Conservation (phyloP, 306 rosid genomes). For the Astragalus glycyphyllos region DNA sequence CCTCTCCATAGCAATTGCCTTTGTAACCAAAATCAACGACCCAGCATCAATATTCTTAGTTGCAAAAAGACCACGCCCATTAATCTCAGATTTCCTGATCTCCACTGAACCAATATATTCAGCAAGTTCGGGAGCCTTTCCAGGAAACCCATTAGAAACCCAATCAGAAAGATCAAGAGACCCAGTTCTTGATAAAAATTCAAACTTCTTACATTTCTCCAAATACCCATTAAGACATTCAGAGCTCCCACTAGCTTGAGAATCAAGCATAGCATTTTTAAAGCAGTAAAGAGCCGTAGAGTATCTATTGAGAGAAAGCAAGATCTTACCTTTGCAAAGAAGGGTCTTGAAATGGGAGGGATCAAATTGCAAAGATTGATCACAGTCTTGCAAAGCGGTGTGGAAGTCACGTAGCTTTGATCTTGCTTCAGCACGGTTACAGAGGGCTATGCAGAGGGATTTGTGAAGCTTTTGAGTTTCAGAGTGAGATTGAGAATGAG, state of each 20-base stretch:
- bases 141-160: constrained; percentile 62
- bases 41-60: constrained; percentile 80
- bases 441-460: constrained; percentile 77
- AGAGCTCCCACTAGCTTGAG: constrained; percentile 55
- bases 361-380: constrained; percentile 65
- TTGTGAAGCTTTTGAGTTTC: constrained; percentile 54
- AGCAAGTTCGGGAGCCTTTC: constrained; percentile 74
- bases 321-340: constrained; percentile 80
- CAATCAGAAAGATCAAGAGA: constrained; percentile 82
- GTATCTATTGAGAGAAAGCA: constrained; percentile 69
- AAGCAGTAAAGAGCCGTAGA: constrained; percentile 69
- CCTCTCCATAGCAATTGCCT: constrained; percentile 78
- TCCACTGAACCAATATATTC: constrained; percentile 73
- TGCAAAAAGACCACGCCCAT: constrained; percentile 78
- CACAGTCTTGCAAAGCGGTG: constrained; percentile 69
- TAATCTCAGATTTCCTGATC: constrained; percentile 66
- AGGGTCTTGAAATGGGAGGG: constrained; percentile 79
- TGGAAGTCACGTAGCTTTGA: constrained; percentile 59
- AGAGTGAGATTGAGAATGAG: constrained; percentile 31
- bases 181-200: constrained; percentile 69
- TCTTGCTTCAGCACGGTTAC: constrained; percentile 81
- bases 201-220: constrained; percentile 77
- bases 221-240: constrained; percentile 62
- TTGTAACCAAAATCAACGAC: constrained; percentile 63
- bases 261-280: constrained; percentile 55